Base-by-base conservation (phyloP, 2,329 filamentous ascomycete species). In the Thermothelomyces thermophilus region DNA sequence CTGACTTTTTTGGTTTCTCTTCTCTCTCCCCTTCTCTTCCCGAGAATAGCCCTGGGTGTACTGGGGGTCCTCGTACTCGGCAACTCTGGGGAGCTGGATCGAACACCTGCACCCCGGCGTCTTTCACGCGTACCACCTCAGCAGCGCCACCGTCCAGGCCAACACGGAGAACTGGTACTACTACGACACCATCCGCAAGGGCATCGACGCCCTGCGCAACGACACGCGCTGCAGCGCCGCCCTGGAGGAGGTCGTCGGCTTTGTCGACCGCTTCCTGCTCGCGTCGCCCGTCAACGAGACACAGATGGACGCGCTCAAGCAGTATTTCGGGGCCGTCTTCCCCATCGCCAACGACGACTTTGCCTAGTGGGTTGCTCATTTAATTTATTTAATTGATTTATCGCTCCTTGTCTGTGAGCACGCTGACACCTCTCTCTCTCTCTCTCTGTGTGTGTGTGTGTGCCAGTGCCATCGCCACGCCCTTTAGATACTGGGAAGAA, bases 1-100 rank as follows among this genome's bases (percentile, higher is more conserved):
- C n/a, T n/a, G n/a, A n/a, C n/a, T n/a, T n/a, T n/a, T n/a, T n/a
- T n/a, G n/a, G n/a, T n/a, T n/a, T n/a, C n/a, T n/a, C n/a, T n/a
- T n/a, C n/a, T n/a, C n/a, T n/a, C n/a, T n/a, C n/a, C n/a, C n/a
- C n/a, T n/a, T n/a, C n/a, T n/a, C n/a, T n/a, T n/a, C n/a, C n/a
- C n/a, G n/a, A n/a, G n/a, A n/a, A n/a, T 22, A 58, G 54, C 58
- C 58, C 1, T 60, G 56, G 58, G 31, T 60, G 4, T 60, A 54
- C 46, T 58, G 39, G 30, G 58, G 58, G 3, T 41, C 56, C 5
- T 55, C 53, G 6, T 60, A 60, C 47, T 42, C 56, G 13, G 58
- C 49, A n/a, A 57, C 55, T 2, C 52, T 60, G 16, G 58, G 54
- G 16, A 55, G 46, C 46, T 60, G 58, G 58, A 56, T 58, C 6